A percentile compares a stretch with the other conserved stretches of the same genome.
phyloP scores from a whole-genome alignment of 108 stramenopile genomes.

The Cyclostephanos tholiformis region DNA sequence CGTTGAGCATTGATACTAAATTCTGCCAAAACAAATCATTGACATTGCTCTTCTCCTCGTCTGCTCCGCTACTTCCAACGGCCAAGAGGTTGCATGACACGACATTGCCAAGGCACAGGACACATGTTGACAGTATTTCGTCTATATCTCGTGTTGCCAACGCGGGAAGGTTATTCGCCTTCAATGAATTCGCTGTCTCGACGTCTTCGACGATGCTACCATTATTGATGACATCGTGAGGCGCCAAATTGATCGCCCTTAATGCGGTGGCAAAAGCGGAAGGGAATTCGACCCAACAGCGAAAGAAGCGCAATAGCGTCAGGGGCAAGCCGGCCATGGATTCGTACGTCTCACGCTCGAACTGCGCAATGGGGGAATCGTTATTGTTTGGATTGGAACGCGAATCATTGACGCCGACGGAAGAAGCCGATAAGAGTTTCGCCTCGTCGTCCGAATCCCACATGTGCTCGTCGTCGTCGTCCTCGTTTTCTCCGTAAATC shows the following conservation, averaged over 20 bases:
- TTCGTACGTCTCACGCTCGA: constrained; percentile 18
- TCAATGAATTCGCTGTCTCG: background rate
- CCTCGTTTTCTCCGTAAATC: constrained; percentile 23
- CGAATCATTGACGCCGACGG: background rate
- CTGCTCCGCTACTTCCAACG: constrained; percentile 10
- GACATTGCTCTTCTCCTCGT: constrained; percentile 12
- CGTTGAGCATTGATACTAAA: constrained; percentile 11
- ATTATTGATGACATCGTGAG: background rate
- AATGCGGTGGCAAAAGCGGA: constrained; percentile 10
- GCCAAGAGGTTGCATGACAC: constrained; percentile 39
- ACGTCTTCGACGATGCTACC: background rate
- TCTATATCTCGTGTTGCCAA: constrained; percentile 45
- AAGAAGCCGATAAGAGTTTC: constrained; percentile 13
- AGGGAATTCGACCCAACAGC: constrained; percentile 34
- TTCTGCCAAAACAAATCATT: constrained; percentile 28
- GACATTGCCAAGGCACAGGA: constrained; percentile 47
- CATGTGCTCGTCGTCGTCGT: constrained; percentile 41
- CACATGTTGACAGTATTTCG: constrained; percentile 52
- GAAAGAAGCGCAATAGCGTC: constrained; percentile 29
- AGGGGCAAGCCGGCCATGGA: constrained; percentile 34
- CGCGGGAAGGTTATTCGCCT: constrained; percentile 8
- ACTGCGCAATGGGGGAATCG: constrained; percentile 9
- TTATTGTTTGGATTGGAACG: background rate
- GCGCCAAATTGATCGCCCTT: background rate
- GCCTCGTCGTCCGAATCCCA: constrained; percentile 57